Percentiles rank a stretch among this genome's conserved stretches.
These are phyloP conservation scores for Tinospora cordifolia DNA, from an alignment of 164 flowering plant species.

Conservation along the genomic window DNA sequence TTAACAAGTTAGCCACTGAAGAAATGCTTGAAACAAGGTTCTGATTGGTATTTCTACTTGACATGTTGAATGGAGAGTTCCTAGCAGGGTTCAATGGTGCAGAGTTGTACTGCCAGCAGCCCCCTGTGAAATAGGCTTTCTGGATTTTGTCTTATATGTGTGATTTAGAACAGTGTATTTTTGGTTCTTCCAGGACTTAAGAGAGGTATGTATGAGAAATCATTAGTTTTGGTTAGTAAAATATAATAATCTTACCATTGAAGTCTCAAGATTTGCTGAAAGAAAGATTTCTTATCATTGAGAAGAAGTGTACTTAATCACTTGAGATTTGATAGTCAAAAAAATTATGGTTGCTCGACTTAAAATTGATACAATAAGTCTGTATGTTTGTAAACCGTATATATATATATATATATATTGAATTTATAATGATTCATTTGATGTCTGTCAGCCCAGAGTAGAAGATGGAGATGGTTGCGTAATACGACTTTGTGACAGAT, in stretches of 20 bases:
- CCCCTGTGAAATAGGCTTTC: not conserved
- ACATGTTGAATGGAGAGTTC: not conserved
- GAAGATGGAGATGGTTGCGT: not conserved
- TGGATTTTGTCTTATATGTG: not conserved
- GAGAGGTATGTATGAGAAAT: not conserved
- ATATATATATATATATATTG: no score
- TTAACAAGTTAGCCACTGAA: not conserved
- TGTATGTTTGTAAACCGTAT: not conserved
- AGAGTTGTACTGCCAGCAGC: no score
- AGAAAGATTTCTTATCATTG: not conserved
- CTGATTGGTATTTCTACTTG: not conserved
- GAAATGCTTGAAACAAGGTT: not conserved
- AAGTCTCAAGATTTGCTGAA: no score
- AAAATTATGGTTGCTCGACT: not conserved
- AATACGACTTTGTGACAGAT: not conserved
- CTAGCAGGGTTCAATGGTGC: no score
- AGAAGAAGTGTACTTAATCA: not conserved
- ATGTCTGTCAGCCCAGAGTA: not conserved
- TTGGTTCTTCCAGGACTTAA: not conserved
- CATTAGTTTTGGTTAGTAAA: not conserved
- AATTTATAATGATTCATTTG: not conserved
- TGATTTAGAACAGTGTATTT: not conserved
- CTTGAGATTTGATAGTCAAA: not conserved
- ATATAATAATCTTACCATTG: not conserved
- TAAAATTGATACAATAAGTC: not conserved